Evolutionary conservation across 1,284 basidiomycete genomes (phyloP), one percentile per base, ranked within the genome.

Genomic region (Spongispora temasekensis): DNA sequence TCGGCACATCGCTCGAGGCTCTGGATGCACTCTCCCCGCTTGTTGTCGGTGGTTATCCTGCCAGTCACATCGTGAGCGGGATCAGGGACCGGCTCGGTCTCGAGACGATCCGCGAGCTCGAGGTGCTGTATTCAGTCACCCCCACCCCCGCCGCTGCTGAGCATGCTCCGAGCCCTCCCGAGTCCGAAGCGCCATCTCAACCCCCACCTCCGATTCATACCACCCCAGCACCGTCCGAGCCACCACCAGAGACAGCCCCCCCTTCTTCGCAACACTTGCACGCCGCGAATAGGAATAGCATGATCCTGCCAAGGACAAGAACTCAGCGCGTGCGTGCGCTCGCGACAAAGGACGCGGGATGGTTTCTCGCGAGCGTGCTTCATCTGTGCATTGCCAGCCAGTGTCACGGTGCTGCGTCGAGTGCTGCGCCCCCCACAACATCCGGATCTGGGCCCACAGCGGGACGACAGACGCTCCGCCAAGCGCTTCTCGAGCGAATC

Each of bases 351-450:
- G 73, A 75, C 23, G 61, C 67, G 2, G 67, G 65, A 0, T 72
- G 71, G 71, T 65, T 70, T 32, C 70, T 72, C 52, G 68, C 65
- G 12, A 69, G 62, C 52, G 60, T 63, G 28, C 73, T 75, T 58
- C 61, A 61, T 23, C 57, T 73, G 13, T 70, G 67, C 19, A 58
- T 68, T 31, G 32, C 62, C n/a, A n/a, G n/a, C n/a, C n/a, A n/a
- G n/a, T n/a, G n/a, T n/a, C n/a, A n/a, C n/a, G n/a, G n/a, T n/a
- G n/a, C n/a, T n/a, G n/a, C n/a, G n/a, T n/a, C n/a, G n/a, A n/a
- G n/a, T n/a, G n/a, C n/a, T n/a, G 17, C 28, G 17, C 19, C 12
- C n/a, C 28, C 28, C 28, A 31, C 48, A 28, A 25, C 0, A 23
- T 25, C 42, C 27, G 19, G 21, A 25, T 28, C 46, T 5, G 25